Conservation (phyloP, 768 basidiomycete genomes). For the Flagelloscypha sp. region DNA sequence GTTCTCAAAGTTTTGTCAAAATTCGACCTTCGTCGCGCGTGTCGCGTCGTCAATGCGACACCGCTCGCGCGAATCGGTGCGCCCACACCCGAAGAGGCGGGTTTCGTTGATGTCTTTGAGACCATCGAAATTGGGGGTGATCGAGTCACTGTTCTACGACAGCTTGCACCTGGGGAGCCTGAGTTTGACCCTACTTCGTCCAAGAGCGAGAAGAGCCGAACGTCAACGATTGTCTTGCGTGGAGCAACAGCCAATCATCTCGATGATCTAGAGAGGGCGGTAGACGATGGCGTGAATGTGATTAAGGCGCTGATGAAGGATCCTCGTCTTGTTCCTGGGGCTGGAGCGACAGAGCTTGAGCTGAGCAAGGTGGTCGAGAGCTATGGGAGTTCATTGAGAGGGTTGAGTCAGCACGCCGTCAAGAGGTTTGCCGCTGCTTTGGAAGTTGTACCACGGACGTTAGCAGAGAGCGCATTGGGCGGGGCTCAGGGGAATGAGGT, state of each 20-base stretch:
- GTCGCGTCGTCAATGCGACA: slow-evolving; percentile 92
- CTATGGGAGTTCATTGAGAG: slow-evolving; percentile 83
- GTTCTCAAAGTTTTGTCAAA: slow-evolving; percentile 97
- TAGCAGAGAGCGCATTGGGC: slow-evolving; percentile 93
- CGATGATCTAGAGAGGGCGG: slow-evolving; percentile 92
- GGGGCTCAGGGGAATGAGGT: slow-evolving; percentile 91
- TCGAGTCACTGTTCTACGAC: slow-evolving; percentile 92
- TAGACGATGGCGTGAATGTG: slow-evolving; percentile 96
- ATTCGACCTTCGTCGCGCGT: slow-evolving; percentile 90
- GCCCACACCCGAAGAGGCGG: slow-evolving; percentile 94
- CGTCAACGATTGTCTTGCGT: slow-evolving; percentile 90
- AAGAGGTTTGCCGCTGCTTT: slow-evolving; percentile 82
- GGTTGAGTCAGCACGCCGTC: slow-evolving; percentile 89
- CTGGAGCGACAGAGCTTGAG: slow-evolving; percentile 91
- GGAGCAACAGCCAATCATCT: slow-evolving; percentile 92
- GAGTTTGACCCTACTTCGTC: slow-evolving; percentile 43
- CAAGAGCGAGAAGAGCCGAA: slow-evolving; percentile 66
- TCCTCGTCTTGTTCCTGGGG: slow-evolving; percentile 82
- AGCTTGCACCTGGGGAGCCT: slow-evolving; percentile 58
- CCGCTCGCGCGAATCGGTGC: slow-evolving; percentile 94
- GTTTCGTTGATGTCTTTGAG: slow-evolving; percentile 90
- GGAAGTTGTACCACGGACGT: slow-evolving; percentile 85
- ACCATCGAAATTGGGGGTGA: slow-evolving; percentile 95
- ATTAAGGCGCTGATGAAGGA: slow-evolving; percentile 92
- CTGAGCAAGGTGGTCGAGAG: slow-evolving; percentile 76